Conservation (phyloP, 2,329 filamentous ascomycete genomes). For the Ophiostoma fasciatum region DNA sequence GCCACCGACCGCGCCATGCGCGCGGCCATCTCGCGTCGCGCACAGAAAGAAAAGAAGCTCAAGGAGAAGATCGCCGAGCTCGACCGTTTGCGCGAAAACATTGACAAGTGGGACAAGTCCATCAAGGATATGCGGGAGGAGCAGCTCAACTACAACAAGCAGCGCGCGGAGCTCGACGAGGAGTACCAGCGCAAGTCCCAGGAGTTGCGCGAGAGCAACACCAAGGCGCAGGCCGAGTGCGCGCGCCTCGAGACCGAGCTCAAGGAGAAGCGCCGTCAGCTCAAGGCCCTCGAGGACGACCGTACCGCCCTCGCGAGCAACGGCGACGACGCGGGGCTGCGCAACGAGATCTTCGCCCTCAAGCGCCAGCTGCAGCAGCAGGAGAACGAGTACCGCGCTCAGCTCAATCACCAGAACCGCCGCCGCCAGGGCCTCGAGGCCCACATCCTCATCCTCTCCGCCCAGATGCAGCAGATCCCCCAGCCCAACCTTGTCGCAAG, state of each 20-base stretch:
- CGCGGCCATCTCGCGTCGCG: constrained; percentile 60
- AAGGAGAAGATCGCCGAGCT: constrained; percentile 55
- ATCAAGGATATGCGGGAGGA: constrained; percentile 44
- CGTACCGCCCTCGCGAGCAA: constrained; percentile 47
- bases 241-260: constrained; percentile 56
- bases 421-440: constrained; percentile 31
- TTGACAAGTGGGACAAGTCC: constrained; percentile 51
- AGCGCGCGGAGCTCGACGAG: constrained; percentile 35
- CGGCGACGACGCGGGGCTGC: constrained; percentile 44
- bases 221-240: constrained; percentile 48
- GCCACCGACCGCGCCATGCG: constrained; percentile 70
- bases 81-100: constrained; percentile 54
- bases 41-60: constrained; percentile 59
- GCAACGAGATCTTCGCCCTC: constrained; percentile 34
- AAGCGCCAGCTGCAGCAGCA: constrained; percentile 41
- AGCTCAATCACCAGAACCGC: constrained; percentile 31
- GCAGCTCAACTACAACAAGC: constrained; percentile 35
- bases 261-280: constrained; percentile 52
- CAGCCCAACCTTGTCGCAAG: constrained; percentile 18
- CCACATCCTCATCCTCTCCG: constrained; percentile 30
- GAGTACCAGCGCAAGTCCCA: constrained; percentile 37
- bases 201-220: constrained; percentile 39
- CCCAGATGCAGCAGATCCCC: constrained; percentile 28
- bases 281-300: constrained; percentile 61
- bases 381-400: constrained; percentile 36